phyloP scores from a whole-genome alignment of 768 basidiomycete species.

The Lentinula guzmanii region DNA sequence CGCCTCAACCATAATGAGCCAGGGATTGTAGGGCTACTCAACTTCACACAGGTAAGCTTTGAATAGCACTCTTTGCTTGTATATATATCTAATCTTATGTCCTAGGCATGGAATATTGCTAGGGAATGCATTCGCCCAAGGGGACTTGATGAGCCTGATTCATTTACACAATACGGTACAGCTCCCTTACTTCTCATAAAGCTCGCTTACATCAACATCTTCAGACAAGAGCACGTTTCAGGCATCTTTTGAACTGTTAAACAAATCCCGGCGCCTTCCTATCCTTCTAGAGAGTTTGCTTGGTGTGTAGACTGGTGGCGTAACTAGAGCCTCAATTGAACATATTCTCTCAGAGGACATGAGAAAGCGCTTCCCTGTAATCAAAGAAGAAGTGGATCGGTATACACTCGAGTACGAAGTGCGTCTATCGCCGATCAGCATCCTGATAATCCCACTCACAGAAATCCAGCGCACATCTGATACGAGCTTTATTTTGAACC shows the following conservation, averaged over 20 bases:
- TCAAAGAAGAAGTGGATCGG: slow-evolving; percentile 52
- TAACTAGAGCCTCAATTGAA: not conserved
- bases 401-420: slow-evolving; percentile 65
- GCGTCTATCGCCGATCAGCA: slow-evolving; percentile 3
- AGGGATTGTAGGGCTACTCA: slow-evolving; percentile 60
- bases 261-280: slow-evolving; percentile 52
- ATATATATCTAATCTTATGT: not conserved
- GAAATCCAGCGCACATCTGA: slow-evolving; percentile 39
- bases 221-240: slow-evolving; percentile 44
- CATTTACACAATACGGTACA: not conserved
- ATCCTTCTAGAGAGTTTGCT: slow-evolving; percentile 67
- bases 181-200: slow-evolving; percentile 8
- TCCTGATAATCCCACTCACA: not conserved
- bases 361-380: slow-evolving; percentile 49
- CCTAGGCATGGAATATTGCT: slow-evolving; percentile 56
- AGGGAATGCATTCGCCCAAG: slow-evolving; percentile 50
- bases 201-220: not conserved
- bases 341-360: slow-evolving; percentile 46
- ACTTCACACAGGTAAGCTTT: slow-evolving; percentile 49
- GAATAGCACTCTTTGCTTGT: not conserved
- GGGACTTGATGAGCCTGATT: slow-evolving; percentile 36
- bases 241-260: slow-evolving; percentile 53
- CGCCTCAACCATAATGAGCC: slow-evolving; percentile 52
- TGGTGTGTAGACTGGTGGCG: slow-evolving; percentile 35
- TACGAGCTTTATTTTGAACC: slow-evolving; percentile 40